A percentile compares a stretch with the other conserved stretches of the same genome.
Conservation (phyloP, 495 filamentous ascomycete genomes). For the Neurospora sp. region DNA sequence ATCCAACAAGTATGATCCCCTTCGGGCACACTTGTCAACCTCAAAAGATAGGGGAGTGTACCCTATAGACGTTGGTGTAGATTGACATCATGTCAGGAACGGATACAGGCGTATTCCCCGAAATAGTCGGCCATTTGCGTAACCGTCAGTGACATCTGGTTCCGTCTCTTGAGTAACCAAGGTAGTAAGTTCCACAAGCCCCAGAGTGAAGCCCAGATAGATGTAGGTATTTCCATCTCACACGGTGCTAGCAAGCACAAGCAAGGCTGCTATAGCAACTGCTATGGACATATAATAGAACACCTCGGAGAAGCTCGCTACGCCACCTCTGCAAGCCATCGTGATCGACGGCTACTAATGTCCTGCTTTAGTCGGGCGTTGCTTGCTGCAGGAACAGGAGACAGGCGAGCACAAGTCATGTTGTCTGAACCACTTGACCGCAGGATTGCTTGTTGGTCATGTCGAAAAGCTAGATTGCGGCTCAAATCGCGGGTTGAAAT, state of each 20-base stretch:
- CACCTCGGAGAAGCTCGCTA: not conserved
- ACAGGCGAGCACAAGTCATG: not conserved
- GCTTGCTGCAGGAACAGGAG: conserved; percentile 14
- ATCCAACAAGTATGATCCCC: too few relatives aligned
- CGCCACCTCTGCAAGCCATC: not conserved
- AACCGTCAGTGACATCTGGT: conserved; percentile 6
- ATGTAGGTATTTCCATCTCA: not conserved
- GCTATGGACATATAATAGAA: not conserved
- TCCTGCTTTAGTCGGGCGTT: not conserved
- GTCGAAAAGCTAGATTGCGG: not conserved
- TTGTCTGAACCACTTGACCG: not conserved
- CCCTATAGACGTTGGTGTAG: not conserved
- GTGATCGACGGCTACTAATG: not conserved
- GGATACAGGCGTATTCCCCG: not conserved
- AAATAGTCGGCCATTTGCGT: conserved; percentile 26
- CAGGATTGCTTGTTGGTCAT: not conserved
- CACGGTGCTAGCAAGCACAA: not conserved
- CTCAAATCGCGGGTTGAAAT: not conserved
- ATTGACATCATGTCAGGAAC: not conserved
- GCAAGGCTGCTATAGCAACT: not conserved
- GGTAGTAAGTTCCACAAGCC: not conserved
- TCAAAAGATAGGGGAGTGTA: not conserved
- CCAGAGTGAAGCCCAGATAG: not conserved
- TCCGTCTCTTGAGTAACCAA: not conserved
- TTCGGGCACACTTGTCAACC: not conserved